phyloP scores from a whole-genome alignment of 306 rosid species.

The Dalbergia cultrata region DNA sequence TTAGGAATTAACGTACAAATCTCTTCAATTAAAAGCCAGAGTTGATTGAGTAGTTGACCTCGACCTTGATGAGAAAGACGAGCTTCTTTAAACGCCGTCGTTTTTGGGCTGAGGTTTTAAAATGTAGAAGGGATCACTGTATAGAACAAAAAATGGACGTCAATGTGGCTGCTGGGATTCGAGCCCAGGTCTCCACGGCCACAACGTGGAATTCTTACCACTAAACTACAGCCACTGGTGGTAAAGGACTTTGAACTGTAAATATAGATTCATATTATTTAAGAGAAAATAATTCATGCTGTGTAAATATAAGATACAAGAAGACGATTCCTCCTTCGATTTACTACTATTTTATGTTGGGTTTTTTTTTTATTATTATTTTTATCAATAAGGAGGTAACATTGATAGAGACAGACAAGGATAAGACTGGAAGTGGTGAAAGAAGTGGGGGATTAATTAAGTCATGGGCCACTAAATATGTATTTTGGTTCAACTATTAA shows the following conservation, averaged over 20 bases:
- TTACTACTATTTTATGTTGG: background rate
- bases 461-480: background rate
- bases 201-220: conserved; percentile 64
- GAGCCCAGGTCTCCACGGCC: conserved; percentile 66
- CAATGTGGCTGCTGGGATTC: conserved; percentile 56
- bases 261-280: too few species aligned
- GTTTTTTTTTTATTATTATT: too few species aligned
- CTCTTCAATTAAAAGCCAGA: background rate
- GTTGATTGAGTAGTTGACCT: conserved; percentile 11
- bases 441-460: background rate
- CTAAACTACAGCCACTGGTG: conserved; percentile 55
- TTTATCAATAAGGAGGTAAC: background rate
- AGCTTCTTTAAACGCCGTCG: conserved; percentile 20
- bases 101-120: background rate
- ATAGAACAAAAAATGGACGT: rapidly evolving
- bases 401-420: background rate
- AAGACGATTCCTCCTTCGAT: background rate
- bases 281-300: too few species aligned
- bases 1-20: background rate
- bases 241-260: background rate
- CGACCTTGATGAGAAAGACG: background rate
- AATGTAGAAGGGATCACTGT: too few species aligned
- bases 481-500: background rate
- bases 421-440: background rate
- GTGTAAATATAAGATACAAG: too few species aligned